Base-by-base conservation (phyloP, 108 stramenopile genomes). In the Skeletonema marinoi region DNA sequence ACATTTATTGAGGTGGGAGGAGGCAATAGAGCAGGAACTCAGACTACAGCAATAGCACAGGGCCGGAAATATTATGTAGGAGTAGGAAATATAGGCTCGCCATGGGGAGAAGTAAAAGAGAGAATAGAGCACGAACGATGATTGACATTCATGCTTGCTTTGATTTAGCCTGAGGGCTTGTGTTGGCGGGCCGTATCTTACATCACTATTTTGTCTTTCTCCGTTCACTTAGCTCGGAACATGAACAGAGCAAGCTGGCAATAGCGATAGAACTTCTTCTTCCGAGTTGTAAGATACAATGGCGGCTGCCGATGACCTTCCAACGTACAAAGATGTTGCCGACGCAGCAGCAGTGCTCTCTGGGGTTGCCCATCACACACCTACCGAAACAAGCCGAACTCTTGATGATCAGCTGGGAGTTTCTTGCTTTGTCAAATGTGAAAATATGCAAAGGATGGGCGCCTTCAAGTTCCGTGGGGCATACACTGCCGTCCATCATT, bases 391-490 rank as follows among this genome's bases (percentile, higher is more conserved):
- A n/a, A 73, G 71, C 48, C 72, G 71, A 67, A 74, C 54, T 30
- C 77, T 82, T 32, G 77, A 82, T 33, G 33, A 25, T 9, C 44
- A 82, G 36, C 73, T 82, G 0, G 82, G 82, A 3, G 82, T 82
- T 0, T 36, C 19, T 25, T 74, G 46, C 17, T 78, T 62, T 16
- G 16, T 82, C 4, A 82, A 82, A 58, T 82, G 82, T 17, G 82
- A 82, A 70, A 82, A 82, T 32, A 32, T 82, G 11, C 82, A 82
- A 33, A 10, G 73, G 4, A 82, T 82, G 82, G 82, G 82, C n/a
- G 82, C 82, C 1, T 82, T 82, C 77, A 82, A 82, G 29, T 78
- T 82, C 35, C 71, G 82, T 6, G 82, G 82, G 21, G 82, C 61
- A 2, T 82, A 64, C 21, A 78, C 66, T 17, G 77, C 82, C 16